A percentile compares a stretch with the other conserved stretches of the same genome.
These are phyloP conservation scores for Gymnopilus dilepis DNA, from an alignment of 768 basidiomycete species.

Conservation along the genomic window DNA sequence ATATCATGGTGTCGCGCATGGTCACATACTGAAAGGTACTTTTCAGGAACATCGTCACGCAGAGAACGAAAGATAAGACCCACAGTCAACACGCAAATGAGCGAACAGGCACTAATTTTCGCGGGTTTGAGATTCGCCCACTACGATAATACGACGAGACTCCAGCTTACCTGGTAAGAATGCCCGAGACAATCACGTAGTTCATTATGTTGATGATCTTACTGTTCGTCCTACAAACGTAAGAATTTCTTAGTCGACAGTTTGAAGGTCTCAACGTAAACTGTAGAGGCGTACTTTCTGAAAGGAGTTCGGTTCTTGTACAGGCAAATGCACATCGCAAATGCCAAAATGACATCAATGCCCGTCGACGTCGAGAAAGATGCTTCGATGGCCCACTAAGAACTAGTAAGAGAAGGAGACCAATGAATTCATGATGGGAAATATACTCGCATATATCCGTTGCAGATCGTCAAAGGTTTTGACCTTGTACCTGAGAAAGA, in stretches of 20 bases:
- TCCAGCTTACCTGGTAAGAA: neutral
- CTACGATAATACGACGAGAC: no score
- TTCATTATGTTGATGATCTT: neutral
- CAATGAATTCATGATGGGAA: neutral
- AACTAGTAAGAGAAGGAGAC: neutral
- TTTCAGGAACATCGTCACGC: neutral
- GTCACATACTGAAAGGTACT: neutral
- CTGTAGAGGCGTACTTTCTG: neutral
- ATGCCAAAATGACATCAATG: neutral
- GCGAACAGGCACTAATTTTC: neutral
- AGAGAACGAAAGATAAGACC: neutral
- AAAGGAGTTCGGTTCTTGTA: conserved; percentile 1
- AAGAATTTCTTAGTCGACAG: no score
- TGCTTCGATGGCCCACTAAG: neutral
- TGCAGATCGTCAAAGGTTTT: neutral
- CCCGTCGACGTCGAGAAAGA: conserved; percentile 1
- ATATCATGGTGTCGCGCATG: neutral
- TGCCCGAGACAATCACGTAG: neutral
- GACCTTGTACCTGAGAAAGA: neutral
- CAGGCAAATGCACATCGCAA: neutral
- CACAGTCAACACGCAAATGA: neutral
- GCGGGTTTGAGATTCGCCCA: neutral
- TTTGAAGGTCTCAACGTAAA: no score
- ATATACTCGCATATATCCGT: neutral
- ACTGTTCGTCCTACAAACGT: neutral